These are phyloP conservation scores for Rhodamnia argentea DNA, from an alignment of 345 rosid genomes.

Conservation along the genomic window DNA sequence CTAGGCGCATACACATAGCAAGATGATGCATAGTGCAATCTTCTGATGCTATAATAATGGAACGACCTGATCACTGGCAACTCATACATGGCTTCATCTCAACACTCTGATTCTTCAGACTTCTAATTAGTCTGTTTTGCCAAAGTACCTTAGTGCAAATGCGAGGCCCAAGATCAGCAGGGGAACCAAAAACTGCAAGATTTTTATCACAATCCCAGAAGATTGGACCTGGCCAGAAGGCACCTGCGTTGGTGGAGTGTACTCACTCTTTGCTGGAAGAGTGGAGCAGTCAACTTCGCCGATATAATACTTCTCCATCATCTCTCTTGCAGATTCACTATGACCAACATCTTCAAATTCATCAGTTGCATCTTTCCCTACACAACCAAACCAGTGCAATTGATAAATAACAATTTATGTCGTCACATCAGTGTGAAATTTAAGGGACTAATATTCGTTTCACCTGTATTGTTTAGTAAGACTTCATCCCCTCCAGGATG, in stretches of 20 bases:
- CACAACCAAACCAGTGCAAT: not conserved
- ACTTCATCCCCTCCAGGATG: slow-evolving; percentile 90
- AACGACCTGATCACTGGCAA: not conserved
- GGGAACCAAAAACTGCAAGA: slow-evolving; percentile 45
- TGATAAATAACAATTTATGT: not conserved
- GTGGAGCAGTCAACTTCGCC: slow-evolving; percentile 55
- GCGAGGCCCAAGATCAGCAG: slow-evolving; percentile 61
- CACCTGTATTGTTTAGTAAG: slow-evolving; percentile 66
- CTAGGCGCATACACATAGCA: not conserved
- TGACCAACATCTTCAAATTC: slow-evolving; percentile 78
- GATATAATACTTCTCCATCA: slow-evolving; percentile 51
- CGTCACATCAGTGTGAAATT: not conserved
- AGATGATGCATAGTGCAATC: not conserved
- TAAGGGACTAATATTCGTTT: not conserved
- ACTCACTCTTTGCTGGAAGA: slow-evolving; percentile 28
- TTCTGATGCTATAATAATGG: not conserved
- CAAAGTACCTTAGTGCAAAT: slow-evolving; percentile 34
- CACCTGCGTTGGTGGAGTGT: slow-evolving; percentile 13
- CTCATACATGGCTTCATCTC: not conserved
- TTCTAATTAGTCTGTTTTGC: slow-evolving; percentile 20
- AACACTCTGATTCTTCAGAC: not conserved
- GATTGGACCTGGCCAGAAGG: slow-evolving; percentile 2
- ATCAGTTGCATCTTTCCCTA: slow-evolving; percentile 72
- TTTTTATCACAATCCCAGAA: slow-evolving; percentile 20
- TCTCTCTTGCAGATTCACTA: slow-evolving; percentile 47